Conservation (phyloP, 1,284 basidiomycete genomes). For the Ganoderma boninense region DNA sequence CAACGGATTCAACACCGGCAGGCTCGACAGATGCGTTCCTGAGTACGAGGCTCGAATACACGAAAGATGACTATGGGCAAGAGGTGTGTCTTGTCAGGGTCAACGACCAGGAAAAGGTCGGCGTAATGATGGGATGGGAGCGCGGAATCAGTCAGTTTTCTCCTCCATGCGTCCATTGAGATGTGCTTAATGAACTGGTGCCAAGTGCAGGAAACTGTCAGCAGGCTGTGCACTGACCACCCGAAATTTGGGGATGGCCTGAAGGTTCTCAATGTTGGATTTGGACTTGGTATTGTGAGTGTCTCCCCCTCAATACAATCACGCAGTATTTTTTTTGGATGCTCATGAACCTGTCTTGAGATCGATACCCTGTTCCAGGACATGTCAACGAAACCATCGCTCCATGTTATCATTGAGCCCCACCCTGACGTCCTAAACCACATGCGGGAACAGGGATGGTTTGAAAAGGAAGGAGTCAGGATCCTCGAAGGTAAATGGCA, state of each 20-base stretch:
- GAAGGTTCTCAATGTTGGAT: constrained; percentile 90
- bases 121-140: constrained; percentile 99
- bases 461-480: constrained; percentile 77
- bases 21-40: constrained; percentile 84
- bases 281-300: constrained; percentile 93
- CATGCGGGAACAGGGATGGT: constrained; percentile 82
- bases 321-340: background rate
- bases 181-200: constrained; percentile 38
- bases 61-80: constrained; percentile 78
- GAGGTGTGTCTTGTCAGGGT: constrained; percentile 82
- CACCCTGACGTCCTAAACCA: constrained; percentile 90
- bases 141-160: constrained; percentile 70
- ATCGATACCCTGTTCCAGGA: constrained; percentile 87
- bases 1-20: constrained; percentile 71
- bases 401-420: constrained; percentile 95
- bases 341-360: constrained; percentile 47
- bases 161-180: background rate
- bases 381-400: constrained; percentile 63
- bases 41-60: constrained; percentile 74
- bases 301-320: background rate
- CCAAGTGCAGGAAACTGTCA: constrained; percentile 75
- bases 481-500: constrained; percentile 95
- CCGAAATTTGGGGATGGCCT: constrained; percentile 58
- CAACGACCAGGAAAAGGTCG: constrained; percentile 75
- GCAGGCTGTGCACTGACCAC: constrained; percentile 64